A percentile compares a stretch with the other conserved stretches of the same genome.
phyloP scores from a whole-genome alignment of 306 rosid species.

The Begonia masoniana region DNA sequence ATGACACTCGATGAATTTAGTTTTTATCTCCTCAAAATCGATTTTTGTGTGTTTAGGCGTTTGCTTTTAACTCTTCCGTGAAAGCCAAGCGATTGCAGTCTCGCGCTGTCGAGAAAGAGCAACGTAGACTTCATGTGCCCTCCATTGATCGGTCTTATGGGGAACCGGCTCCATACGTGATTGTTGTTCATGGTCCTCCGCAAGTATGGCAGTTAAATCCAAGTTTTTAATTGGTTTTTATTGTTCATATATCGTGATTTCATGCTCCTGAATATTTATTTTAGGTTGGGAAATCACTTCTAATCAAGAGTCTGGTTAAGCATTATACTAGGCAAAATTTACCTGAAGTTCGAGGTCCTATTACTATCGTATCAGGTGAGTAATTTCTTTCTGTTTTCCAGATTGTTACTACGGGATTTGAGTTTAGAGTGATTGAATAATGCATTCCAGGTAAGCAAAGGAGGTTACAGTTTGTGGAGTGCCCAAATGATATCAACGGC shows the following conservation, averaged over 20 bases:
- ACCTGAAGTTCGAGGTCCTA: slow-evolving; percentile 78
- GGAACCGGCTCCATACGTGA: slow-evolving; percentile 70
- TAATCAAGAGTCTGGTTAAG: slow-evolving; percentile 66
- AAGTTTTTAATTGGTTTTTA: not conserved
- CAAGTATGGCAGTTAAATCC: slow-evolving; percentile 23
- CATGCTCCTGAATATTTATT: not conserved
- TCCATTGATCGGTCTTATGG: slow-evolving; percentile 64
- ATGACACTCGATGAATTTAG: too few relatives aligned
- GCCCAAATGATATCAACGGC: slow-evolving; percentile 85
- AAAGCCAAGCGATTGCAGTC: slow-evolving; percentile 76
- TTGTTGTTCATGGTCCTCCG: slow-evolving; percentile 96
- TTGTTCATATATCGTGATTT: not conserved
- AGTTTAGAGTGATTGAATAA: not conserved
- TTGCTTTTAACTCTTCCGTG: slow-evolving; percentile 58
- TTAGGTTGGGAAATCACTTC: slow-evolving; percentile 88
- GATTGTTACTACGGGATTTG: not conserved
- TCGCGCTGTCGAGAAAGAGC: slow-evolving; percentile 92
- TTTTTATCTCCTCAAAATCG: too few relatives aligned
- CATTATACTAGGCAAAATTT: slow-evolving; percentile 85
- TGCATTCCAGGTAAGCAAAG: slow-evolving; percentile 69
- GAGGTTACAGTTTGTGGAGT: slow-evolving; percentile 84
- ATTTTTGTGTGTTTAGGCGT: slow-evolving; percentile 23
- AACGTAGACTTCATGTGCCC: slow-evolving; percentile 82
- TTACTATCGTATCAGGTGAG: slow-evolving; percentile 83
- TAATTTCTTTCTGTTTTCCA: not conserved